Percentiles rank a stretch among this genome's conserved stretches.
Conservation (phyloP, 441 rosid genomes). For the Corymbia citriodora region DNA sequence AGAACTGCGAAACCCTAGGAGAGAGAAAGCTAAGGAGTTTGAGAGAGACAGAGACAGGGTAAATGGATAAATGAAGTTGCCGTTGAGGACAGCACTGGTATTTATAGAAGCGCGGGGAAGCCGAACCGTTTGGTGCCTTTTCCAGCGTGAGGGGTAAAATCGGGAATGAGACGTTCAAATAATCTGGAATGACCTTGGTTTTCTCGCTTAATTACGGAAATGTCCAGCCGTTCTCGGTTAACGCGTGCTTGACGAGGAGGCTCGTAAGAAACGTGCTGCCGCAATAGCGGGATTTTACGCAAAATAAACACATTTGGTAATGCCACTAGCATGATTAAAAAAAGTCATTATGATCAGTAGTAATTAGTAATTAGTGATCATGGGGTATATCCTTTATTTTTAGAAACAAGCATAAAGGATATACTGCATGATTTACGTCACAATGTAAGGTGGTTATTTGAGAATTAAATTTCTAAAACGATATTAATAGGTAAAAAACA, state of each 20-base stretch:
- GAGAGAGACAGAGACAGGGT: not conserved
- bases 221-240: not conserved
- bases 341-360: not conserved
- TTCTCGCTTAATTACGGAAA: conserved; percentile 16
- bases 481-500: not conserved
- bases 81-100: not conserved
- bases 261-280: not conserved
- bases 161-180: conserved; percentile 6
- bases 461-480: no score
- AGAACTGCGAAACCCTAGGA: conserved; percentile 22
- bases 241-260: not conserved
- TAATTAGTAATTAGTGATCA: not conserved
- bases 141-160: conserved; percentile 14
- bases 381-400: not conserved
- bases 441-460: not conserved
- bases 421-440: accelerated
- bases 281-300: not conserved
- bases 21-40: conserved; percentile 10
- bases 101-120: conserved; percentile 71
- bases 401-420: not conserved
- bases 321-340: no score
- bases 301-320: not conserved
- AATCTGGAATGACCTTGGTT: conserved; percentile 10
- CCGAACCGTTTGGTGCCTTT: conserved; percentile 34
- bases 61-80: not conserved